Percentiles rank a stretch among this genome's conserved stretches.
Evolutionary conservation across 495 filamentous ascomycete species (phyloP).

Genomic region (Podospora appendiculata): DNA sequence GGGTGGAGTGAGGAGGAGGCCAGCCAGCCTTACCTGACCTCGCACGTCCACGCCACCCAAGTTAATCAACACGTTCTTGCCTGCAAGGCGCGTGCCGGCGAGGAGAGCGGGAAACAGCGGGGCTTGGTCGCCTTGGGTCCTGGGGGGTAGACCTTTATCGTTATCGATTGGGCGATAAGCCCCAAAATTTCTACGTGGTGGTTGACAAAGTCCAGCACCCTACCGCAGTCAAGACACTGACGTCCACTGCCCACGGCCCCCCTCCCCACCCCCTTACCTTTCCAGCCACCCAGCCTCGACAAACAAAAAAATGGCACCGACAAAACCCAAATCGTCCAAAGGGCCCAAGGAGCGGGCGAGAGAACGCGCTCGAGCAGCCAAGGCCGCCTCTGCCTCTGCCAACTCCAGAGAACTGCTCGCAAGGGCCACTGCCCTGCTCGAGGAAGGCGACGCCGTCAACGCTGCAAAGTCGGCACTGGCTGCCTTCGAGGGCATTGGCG

Average conservation of each 20-base stretch:
- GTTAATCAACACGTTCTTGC: too few species aligned
- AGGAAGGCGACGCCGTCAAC: conserved; percentile 60
- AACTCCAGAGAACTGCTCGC: conserved; percentile 44
- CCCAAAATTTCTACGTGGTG: conserved; percentile 4
- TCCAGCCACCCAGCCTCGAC: neutral
- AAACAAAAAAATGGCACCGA: conserved; percentile 29
- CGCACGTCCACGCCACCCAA: too few species aligned
- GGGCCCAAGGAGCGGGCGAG: conserved; percentile 22
- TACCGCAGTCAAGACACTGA: too few species aligned
- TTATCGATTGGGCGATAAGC: conserved; percentile 4
- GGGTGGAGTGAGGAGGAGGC: too few species aligned
- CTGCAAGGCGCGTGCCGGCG: too few species aligned
- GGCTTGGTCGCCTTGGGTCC: too few species aligned
- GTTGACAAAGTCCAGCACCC: too few species aligned
- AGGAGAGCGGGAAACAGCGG: too few species aligned
- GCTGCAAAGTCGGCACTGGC: conserved; percentile 59
- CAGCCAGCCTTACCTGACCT: too few species aligned
- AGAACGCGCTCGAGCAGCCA: conserved; percentile 17
- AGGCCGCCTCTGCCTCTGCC: conserved; percentile 20
- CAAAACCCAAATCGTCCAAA: conserved; percentile 32
- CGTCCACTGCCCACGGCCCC: neutral
- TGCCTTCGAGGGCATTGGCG: conserved; percentile 45
- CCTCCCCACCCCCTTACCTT: too few species aligned
- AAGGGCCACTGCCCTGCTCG: conserved; percentile 59
- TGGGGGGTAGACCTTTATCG: neutral